These are phyloP conservation scores for Didymella sp. DNA, from an alignment of 2,329 filamentous ascomycete genomes.

Conservation along the genomic window DNA sequence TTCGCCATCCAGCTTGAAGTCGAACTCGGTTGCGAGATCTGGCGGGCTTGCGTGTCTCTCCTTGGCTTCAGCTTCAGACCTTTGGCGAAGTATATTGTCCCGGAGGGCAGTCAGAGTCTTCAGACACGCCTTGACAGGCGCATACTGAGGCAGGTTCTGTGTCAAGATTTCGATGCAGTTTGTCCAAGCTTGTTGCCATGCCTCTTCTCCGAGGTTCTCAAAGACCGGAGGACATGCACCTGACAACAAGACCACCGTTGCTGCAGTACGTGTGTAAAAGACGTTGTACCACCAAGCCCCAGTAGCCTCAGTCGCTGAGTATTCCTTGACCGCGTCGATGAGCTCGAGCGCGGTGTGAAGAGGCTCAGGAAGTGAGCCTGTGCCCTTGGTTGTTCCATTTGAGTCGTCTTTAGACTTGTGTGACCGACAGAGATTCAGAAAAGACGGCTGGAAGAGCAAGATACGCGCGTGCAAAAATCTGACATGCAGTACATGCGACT, in stretches of 20 bases:
- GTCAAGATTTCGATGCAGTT: slow-evolving; percentile 4
- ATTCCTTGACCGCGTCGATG: background rate
- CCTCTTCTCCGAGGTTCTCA: slow-evolving; percentile 2
- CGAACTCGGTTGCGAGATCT: background rate
- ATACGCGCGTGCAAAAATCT: slow-evolving; percentile 12
- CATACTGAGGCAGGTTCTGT: slow-evolving; percentile 5
- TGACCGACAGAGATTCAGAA: slow-evolving; percentile 1
- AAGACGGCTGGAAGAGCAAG: slow-evolving; percentile 4
- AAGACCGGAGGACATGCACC: slow-evolving; percentile 6
- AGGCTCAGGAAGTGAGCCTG: background rate
- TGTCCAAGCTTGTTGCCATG: slow-evolving; percentile 6
- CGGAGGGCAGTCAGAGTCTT: slow-evolving; percentile 6
- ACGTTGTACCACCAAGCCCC: slow-evolving; percentile 23
- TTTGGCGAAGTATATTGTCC: slow-evolving; percentile 3
- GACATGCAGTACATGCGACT: slow-evolving; percentile 20
- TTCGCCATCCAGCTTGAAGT: background rate
- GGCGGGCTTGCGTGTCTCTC: background rate
- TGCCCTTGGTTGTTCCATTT: background rate
- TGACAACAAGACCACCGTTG: slow-evolving; percentile 15
- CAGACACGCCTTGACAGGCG: slow-evolving; percentile 14
- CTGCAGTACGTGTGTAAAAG: slow-evolving; percentile 18
- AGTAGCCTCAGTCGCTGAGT: slow-evolving; percentile 10
- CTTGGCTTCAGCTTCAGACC: background rate
- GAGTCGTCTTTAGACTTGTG: background rate
- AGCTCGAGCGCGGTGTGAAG: slow-evolving; percentile 1